Evolutionary conservation across 1,284 basidiomycete species (phyloP), one percentile per base, ranked within the genome.

Genomic region (Ganoderma lucidum): DNA sequence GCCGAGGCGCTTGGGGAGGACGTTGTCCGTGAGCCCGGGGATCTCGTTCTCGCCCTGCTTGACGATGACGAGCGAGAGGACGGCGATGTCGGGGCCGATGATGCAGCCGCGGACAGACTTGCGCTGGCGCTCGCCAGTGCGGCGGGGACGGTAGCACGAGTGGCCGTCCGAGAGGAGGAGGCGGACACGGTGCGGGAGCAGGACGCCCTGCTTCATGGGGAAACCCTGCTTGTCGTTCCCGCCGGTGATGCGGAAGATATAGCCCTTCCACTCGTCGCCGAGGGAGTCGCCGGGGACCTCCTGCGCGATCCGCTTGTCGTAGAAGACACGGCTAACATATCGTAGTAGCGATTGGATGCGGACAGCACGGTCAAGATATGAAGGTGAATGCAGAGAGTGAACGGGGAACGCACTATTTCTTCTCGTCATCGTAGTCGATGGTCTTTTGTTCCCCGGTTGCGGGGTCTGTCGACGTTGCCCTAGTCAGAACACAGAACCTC

Each of bases 121-220:
- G 89, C 97, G 94, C 88, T 95, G 96, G 85, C 97, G 95, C 87
- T 99, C 96, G 81, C 97, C 97, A 68, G 87, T 85, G 81, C 97
- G 95, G 81, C 97, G 96, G 76, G 88, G 83, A 78, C 97, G 96
- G 90, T 96, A 99, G 91, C 97, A 99, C 48, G 96, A 98, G 90
- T 98, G 96, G 73, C 96, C 96, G 82, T 96, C 95, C 76, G 94
- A 82, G 81, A 99, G 95, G 79, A 99, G 94, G 75, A 99, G 94
- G 73, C 92, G 89, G 78, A 97, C 96, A 90, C 97, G 96, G 87
- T 96, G 83, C 75, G 96, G 95, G 78, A 97, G 89, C 75, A 99
- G 93, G 79, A 99, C 95, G 88, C 97, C 97, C 87, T 99, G 97
- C 87, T 99, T 99, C 96, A 98, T 98, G 66, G 96, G 96, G 91